These are phyloP conservation scores for Luffa acutangula DNA, from an alignment of 306 rosid genomes.

Conservation along the genomic window DNA sequence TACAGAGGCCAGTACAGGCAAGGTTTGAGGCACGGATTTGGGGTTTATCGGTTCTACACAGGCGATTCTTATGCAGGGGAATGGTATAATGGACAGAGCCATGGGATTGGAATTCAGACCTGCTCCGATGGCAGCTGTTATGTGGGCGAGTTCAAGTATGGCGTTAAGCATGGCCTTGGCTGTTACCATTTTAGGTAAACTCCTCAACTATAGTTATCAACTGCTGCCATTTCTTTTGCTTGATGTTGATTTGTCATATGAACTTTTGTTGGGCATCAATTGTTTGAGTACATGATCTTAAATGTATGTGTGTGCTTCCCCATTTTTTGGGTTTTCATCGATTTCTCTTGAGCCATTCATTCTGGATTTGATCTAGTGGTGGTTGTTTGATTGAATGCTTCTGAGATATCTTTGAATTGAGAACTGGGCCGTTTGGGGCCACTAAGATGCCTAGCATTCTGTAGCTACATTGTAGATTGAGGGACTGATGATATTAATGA, in stretches of 20 bases:
- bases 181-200: conserved; percentile 70
- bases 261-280: background rate
- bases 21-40: conserved; percentile 78
- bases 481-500: background rate
- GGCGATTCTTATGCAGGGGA: conserved; percentile 92
- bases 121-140: conserved; percentile 90
- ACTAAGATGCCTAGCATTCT: background rate
- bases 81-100: conserved; percentile 96
- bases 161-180: conserved; percentile 86
- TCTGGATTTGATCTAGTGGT: background rate
- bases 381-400: background rate
- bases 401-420: background rate
- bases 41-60: conserved; percentile 70
- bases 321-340: background rate
- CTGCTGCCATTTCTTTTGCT: background rate
- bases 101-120: conserved; percentile 82
- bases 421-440: background rate
- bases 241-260: background rate
- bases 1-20: conserved; percentile 80
- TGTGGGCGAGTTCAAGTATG: conserved; percentile 74
- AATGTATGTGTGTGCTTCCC: background rate
- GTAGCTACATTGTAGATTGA: background rate
- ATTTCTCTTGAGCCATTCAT: background rate
- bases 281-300: background rate
- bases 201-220: too few species aligned